These are phyloP conservation scores for Phaeodactylum tricornutum DNA, from an alignment of 108 stramenopile genomes.

Conservation along the genomic window DNA sequence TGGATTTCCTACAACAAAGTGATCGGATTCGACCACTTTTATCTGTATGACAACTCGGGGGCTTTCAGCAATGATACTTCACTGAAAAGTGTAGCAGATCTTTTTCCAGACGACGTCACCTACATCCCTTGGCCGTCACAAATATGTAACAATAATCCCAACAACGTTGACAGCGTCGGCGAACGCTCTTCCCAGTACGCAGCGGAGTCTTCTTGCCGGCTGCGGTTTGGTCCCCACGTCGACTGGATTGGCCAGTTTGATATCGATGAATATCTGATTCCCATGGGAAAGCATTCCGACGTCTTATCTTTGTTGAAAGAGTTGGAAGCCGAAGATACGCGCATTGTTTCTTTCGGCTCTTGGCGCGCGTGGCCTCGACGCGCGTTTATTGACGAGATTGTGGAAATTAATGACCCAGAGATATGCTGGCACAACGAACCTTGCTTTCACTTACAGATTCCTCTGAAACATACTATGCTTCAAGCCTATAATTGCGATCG, in stretches of 20 bases:
- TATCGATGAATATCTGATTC: slow-evolving; percentile 79
- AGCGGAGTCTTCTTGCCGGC: slow-evolving; percentile 70
- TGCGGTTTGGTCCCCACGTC: slow-evolving; percentile 73
- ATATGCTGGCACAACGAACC: slow-evolving; percentile 15
- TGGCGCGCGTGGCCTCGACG: slow-evolving; percentile 53
- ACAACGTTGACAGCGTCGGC: slow-evolving; percentile 49
- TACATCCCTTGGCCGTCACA: slow-evolving; percentile 67
- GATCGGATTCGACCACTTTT: slow-evolving; percentile 76
- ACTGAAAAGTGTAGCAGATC: slow-evolving; percentile 49
- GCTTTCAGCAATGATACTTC: slow-evolving; percentile 60
- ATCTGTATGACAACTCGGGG: slow-evolving; percentile 76
- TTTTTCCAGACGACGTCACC: slow-evolving; percentile 66
- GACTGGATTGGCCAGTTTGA: slow-evolving; percentile 82
- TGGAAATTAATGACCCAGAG: slow-evolving; percentile 6
- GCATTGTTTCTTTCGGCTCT: slow-evolving; percentile 39
- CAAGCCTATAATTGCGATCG: slow-evolving; percentile 84
- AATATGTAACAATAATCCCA: slow-evolving; percentile 80
- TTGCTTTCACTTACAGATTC: slow-evolving; percentile 49
- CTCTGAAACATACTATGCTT: slow-evolving; percentile 47
- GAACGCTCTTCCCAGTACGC: slow-evolving; percentile 84
- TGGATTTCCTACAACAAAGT: slow-evolving; percentile 73
- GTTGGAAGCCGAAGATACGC: slow-evolving; percentile 26
- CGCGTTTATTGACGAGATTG: slow-evolving; percentile 24
- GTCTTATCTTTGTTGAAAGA: slow-evolving; percentile 27
- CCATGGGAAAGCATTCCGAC: slow-evolving; percentile 39